A percentile compares a stretch with the other conserved stretches of the same genome.
These are phyloP conservation scores for Mortierella sp. DNA, from an alignment of 371 early-diverging fungal genomes.

Conservation along the genomic window DNA sequence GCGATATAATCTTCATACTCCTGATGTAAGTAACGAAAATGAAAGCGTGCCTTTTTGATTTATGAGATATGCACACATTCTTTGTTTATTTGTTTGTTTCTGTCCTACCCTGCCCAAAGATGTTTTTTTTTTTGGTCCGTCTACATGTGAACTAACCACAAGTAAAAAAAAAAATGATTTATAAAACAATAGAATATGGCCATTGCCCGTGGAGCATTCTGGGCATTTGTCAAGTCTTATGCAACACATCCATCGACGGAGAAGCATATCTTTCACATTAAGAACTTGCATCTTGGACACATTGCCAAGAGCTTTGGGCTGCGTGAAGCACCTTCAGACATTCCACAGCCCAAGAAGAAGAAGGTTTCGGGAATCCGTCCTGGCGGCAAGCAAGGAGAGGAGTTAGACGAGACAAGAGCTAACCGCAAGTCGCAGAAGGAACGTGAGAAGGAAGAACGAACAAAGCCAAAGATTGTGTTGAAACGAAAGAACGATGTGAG, in stretches of 20 bases:
- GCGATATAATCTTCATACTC: slow-evolving; percentile 63
- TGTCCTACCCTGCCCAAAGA: background rate
- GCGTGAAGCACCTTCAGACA: slow-evolving; percentile 55
- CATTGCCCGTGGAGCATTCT: slow-evolving; percentile 83
- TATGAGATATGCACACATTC: background rate
- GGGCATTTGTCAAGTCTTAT: slow-evolving; percentile 93
- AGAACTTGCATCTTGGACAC: slow-evolving; percentile 95
- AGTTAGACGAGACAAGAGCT: slow-evolving; percentile 45
- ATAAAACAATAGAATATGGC: slow-evolving; percentile 62
- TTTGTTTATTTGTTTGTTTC: slow-evolving; percentile 16
- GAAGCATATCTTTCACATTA: slow-evolving; percentile 92
- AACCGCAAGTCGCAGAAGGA: slow-evolving; percentile 54
- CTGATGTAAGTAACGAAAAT: slow-evolving; percentile 61
- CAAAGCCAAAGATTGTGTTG: slow-evolving; percentile 53
- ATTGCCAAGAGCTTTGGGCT: slow-evolving; percentile 96
- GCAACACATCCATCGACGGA: slow-evolving; percentile 87
- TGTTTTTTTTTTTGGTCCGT: background rate
- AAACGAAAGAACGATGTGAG: slow-evolving; percentile 67
- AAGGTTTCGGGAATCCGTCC: slow-evolving; percentile 40
- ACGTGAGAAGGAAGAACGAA: slow-evolving; percentile 53
- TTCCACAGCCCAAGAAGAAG: slow-evolving; percentile 57
- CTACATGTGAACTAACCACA: background rate
- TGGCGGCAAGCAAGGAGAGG: slow-evolving; percentile 27
- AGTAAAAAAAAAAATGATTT: background rate
- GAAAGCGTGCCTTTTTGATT: background rate